Percentiles rank a stretch among this genome's conserved stretches.
phyloP scores from a whole-genome alignment of 306 rosid species.

The Pyrus pyrifolia region DNA sequence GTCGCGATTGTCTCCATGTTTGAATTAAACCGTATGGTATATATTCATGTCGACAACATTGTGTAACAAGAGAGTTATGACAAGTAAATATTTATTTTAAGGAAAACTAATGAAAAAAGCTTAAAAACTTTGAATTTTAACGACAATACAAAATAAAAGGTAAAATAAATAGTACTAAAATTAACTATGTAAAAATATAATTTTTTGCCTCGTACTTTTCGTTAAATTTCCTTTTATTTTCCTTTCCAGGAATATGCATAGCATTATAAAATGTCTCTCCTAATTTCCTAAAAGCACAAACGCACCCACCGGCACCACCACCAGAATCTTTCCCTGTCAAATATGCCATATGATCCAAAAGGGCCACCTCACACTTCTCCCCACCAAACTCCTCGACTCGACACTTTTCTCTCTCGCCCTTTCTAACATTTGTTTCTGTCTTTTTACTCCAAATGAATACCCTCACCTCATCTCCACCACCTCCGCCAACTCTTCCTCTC shows the following conservation, averaged over 20 bases:
- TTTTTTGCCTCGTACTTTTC: no score
- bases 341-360: neutral
- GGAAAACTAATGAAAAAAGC: no score
- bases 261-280: neutral
- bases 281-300: neutral
- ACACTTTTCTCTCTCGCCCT: neutral
- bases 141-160: no score
- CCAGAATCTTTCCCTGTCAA: slow-evolving; percentile 20
- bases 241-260: neutral
- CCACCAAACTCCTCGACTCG: slow-evolving; percentile 4
- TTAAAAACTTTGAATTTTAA: no score
- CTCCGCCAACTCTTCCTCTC: neutral
- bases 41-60: neutral
- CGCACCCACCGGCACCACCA: neutral
- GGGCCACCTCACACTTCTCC: slow-evolving; percentile 18
- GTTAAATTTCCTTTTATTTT: no score
- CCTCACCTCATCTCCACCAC: slow-evolving; percentile 14
- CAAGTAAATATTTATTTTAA: no score
- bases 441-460: slow-evolving; percentile 49
- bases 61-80: no score
- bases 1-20: no score
- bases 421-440: slow-evolving; percentile 30
- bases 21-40: neutral
- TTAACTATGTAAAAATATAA: no score
- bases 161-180: no score